Evolutionary conservation across 2,329 filamentous ascomycete species (phyloP), one percentile per base, ranked within the genome.

Genomic region (Leptosphaerulina australis): DNA sequence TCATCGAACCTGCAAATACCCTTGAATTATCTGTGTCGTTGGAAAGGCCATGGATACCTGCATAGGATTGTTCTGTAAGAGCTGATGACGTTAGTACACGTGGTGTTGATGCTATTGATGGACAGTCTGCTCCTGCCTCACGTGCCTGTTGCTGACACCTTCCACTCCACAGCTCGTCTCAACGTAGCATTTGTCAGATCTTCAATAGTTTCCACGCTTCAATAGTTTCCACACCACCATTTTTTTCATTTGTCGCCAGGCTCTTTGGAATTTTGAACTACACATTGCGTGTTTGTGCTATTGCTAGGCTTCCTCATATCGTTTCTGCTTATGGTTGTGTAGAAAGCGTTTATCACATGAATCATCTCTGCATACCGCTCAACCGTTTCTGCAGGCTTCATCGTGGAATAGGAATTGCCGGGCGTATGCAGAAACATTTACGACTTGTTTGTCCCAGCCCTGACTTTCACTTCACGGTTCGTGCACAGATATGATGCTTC

Each of bases 91-190:
- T 8, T 22, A 6, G 2, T n/a, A 18, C 24, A 26, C 5, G 1
- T 3, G 31, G 22, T 44, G 34, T 21, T 17, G 18, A 36, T 34
- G 36, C 35, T 22, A 34, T 44, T 34, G 39, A 12, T 36, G 12
- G 25, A 29, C 36, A 40, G 25, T 45, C 41, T n/a, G 36, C 20
- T 45, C 20, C 41, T 51, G 20, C 41, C 30, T 46, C 15, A 22
- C 17, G 29, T 20, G 20, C 18, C 21, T 18, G 26, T 26, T 25
- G 24, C 24, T 25, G 24, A 25, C 24, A 25, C 24, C 24, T 25
- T 25, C 24, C 6, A 30, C 7, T 30, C 28, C 8, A n/a, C 28
- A n/a, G 12, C n/a, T 8, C 28, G n/a, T 30, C 7, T 5, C 28
- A 8, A 30, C 28, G n/a, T n/a, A n/a, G n/a, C n/a, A n/a, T n/a